Evolutionary conservation across 192 early-diverging fungal species (phyloP).

Genomic region (Helicostylum pulchrum): DNA sequence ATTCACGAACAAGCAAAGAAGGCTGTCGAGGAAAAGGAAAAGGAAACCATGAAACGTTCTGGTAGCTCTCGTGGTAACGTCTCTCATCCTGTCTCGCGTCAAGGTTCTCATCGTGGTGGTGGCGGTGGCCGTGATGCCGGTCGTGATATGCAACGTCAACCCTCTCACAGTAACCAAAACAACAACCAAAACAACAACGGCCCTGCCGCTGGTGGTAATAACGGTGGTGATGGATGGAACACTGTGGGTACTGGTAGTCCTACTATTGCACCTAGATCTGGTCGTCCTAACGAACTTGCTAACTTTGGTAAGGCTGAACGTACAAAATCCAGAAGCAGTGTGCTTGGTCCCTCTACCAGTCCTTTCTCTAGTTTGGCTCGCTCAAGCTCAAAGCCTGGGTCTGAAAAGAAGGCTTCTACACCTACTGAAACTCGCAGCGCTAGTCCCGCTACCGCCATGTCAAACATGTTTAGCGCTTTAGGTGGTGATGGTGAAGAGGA

Average conservation of each 20-base stretch:
- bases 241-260: slow-evolving; percentile 51
- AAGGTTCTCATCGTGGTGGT: slow-evolving; percentile 53
- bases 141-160: slow-evolving; percentile 33
- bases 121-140: slow-evolving; percentile 39
- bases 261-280: slow-evolving; percentile 30
- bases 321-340: slow-evolving; percentile 42
- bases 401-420: slow-evolving; percentile 14
- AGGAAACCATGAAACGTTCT: slow-evolving; percentile 64
- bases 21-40: slow-evolving; percentile 69
- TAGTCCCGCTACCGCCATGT: slow-evolving; percentile 24
- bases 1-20: slow-evolving; percentile 71
- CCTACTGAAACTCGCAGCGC: slow-evolving; percentile 14
- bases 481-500: slow-evolving; percentile 27
- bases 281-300: slow-evolving; percentile 64
- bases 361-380: slow-evolving; percentile 28
- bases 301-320: slow-evolving; percentile 72
- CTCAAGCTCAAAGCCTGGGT: slow-evolving; percentile 13
- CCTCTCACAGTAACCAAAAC: slow-evolving; percentile 10
- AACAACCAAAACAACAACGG: slow-evolving; percentile 12
- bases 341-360: slow-evolving; percentile 49
- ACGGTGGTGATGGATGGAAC: slow-evolving; percentile 65
- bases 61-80: slow-evolving; percentile 58
- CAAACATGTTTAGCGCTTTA: slow-evolving; percentile 32
- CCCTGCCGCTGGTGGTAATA: slow-evolving; percentile 36
- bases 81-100: slow-evolving; percentile 60